Base-by-base conservation (phyloP, 768 basidiomycete species). In the Lyophyllum shimeji region DNA sequence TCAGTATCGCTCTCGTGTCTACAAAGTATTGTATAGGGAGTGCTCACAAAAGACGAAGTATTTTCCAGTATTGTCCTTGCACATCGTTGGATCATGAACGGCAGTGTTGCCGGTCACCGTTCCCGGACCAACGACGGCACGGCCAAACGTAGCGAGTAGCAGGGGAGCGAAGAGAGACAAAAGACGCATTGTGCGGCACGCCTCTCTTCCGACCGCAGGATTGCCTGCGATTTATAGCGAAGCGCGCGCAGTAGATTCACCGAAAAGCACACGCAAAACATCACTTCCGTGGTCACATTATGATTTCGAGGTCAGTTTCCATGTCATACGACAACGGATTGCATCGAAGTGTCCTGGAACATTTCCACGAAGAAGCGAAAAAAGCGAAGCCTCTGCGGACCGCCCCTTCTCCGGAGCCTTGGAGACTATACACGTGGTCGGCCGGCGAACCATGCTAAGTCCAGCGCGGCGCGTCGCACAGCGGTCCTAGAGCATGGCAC, bases 11-110 rank as follows among this genome's bases (percentile, higher is more conserved):
- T 5, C 39, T 44, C 27, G 49, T 25, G 7, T 15, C n/a, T 43
- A 23, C 42, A 23, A 37, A 8, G 3, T 43, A 13, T 1, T 11
- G 20, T 18, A 23, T 5, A 31, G 6, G 9, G 4, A 4, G n/a
- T n/a, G 68, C 74, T 47, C 51, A 79, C 78, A 78, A 62, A 81
- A 81, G 7, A 82, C 64, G 55, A 73, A 83, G 52, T 77, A 82
- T 53, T 67, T 76, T 21, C 79, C 80, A 37, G 61, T 61, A 27
- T 67, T 70, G 58, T 81, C 79, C 56, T 77, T 79, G 68, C 79
- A 81, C 65, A 81, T 74, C 1, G 76, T 72, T 1, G 78, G 78
- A 59, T 79, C 77, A 56, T 76, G 77, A 2, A 77, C 75, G 7
- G 70, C 67, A 29, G 72, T 77, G 53, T 75, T 71, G 34, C 75